Percentiles rank a stretch among this genome's conserved stretches.
These are phyloP conservation scores for Penicillium verrucosum DNA, from an alignment of 2,329 filamentous ascomycete species.

Conservation along the genomic window DNA sequence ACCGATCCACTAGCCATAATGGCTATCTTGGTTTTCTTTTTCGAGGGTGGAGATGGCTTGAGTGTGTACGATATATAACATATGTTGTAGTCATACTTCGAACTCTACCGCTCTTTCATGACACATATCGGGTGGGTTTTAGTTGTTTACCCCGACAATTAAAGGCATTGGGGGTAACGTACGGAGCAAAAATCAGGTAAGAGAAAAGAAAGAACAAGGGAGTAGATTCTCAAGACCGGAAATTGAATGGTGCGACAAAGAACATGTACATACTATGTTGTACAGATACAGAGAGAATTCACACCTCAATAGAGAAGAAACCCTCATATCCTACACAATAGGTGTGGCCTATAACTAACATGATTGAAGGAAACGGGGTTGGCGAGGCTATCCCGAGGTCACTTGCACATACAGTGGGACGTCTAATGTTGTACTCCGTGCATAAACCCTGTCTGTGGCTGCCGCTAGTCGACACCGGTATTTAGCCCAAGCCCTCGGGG, in stretches of 20 bases:
- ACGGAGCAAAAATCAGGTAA: background rate
- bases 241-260: background rate
- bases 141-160: slow-evolving; percentile 2
- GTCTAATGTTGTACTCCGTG: background rate
- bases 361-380: slow-evolving; percentile 3
- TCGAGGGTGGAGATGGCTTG: background rate
- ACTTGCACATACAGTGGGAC: background rate
- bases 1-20: background rate
- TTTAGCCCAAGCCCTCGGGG: background rate
- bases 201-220: background rate
- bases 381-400: background rate
- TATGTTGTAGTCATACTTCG: background rate
- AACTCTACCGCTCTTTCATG: background rate
- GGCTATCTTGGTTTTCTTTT: background rate
- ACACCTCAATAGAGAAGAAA: background rate
- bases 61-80: background rate
- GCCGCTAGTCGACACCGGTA: background rate
- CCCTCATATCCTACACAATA: background rate
- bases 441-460: slow-evolving; percentile 3
- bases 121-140: background rate
- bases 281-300: background rate
- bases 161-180: background rate
- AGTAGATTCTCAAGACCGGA: background rate
- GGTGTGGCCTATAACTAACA: background rate
- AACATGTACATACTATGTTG: background rate